Percentiles rank a stretch among this genome's conserved stretches.
Conservation (phyloP, 345 rosid species). For the Lenwebbia sp. region DNA sequence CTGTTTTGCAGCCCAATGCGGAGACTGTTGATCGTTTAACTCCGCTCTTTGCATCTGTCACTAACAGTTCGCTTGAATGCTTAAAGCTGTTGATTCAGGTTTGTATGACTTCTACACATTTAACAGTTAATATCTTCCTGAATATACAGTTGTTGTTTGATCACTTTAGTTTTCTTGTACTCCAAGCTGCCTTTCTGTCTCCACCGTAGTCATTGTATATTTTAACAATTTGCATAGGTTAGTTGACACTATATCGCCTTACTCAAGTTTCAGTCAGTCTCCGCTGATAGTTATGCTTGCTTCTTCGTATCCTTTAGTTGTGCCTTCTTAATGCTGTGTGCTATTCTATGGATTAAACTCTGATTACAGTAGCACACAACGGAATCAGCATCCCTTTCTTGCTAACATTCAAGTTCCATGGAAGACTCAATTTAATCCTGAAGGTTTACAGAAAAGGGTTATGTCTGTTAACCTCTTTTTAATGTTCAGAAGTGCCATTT, state of each 20-base stretch:
- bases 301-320: too few relatives aligned
- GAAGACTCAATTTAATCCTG: background rate
- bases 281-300: background rate
- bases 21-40: conserved; percentile 76
- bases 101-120: too few relatives aligned
- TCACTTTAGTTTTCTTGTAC: background rate
- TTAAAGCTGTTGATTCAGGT: conserved; percentile 67
- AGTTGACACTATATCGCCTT: background rate
- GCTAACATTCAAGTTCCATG: background rate
- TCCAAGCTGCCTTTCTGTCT: background rate
- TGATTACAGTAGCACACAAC: too few relatives aligned
- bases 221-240: background rate
- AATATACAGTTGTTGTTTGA: background rate
- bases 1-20: conserved; percentile 65
- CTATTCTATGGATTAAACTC: too few relatives aligned
- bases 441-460: background rate
- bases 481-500: background rate
- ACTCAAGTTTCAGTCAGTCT: too few relatives aligned
- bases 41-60: conserved; percentile 73
- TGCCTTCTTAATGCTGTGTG: too few relatives aligned
- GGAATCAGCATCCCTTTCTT: background rate
- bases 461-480: background rate
- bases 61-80: conserved; percentile 67
- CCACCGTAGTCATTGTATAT: background rate
- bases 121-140: background rate